phyloP scores from a whole-genome alignment of 2,329 filamentous ascomycete genomes.

The Drechslerella dactyloides region DNA sequence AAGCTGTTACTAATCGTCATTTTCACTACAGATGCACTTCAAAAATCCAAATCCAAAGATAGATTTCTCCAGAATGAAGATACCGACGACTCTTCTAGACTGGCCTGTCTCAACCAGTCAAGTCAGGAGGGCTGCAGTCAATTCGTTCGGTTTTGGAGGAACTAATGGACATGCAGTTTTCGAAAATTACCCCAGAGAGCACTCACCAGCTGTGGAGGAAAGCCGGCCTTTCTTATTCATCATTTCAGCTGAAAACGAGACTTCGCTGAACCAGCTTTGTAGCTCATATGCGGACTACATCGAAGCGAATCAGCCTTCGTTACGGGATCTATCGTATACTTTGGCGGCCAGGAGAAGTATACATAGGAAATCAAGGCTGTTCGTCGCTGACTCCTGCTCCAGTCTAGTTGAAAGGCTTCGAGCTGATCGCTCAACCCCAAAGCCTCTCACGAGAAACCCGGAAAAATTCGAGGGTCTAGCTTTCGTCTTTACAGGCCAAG shows the following conservation, averaged over 20 bases:
- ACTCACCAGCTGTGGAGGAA: neutral
- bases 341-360: constrained; percentile 66
- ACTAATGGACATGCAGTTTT: constrained; percentile 51
- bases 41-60: constrained; percentile 35
- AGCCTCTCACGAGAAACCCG: constrained; percentile 7
- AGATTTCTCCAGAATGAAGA: constrained; percentile 43
- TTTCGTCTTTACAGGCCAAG: constrained; percentile 59
- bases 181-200: constrained; percentile 7
- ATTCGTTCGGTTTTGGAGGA: constrained; percentile 56
- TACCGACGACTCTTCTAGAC: constrained; percentile 10
- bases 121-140: constrained; percentile 50
- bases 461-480: constrained; percentile 17
- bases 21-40: constrained; percentile 20
- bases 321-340: constrained; percentile 68
- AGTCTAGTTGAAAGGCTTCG: constrained; percentile 10
- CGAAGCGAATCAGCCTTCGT: constrained; percentile 11
- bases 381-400: constrained; percentile 13
- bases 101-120: constrained; percentile 7
- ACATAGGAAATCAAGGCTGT: constrained; percentile 13
- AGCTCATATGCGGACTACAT: constrained; percentile 25
- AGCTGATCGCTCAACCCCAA: constrained; percentile 3
- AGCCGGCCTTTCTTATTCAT: constrained; percentile 18
- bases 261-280: constrained; percentile 11
- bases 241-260: constrained; percentile 18
- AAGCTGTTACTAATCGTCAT: neutral